phyloP scores from a whole-genome alignment of 306 rosid genomes.

The Delonix regia region DNA sequence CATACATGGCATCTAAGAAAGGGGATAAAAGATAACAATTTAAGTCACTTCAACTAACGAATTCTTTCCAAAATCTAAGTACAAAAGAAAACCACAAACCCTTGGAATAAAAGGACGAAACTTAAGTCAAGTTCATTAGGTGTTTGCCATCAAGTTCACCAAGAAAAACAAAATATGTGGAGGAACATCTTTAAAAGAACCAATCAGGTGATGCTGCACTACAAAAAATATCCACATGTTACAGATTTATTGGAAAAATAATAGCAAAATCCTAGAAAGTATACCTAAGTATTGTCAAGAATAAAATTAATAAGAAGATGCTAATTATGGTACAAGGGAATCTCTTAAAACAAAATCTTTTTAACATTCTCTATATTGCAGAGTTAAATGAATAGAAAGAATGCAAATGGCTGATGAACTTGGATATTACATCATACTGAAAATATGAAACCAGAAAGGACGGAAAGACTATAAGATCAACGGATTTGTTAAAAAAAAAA shows the following conservation, averaged over 20 bases:
- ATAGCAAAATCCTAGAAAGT: not conserved
- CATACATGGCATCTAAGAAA: conserved; percentile 21
- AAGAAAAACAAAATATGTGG: not conserved
- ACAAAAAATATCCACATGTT: not conserved
- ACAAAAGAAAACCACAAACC: conserved; percentile 27
- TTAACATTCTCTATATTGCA: not conserved
- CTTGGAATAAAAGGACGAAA: not conserved
- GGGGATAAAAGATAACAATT: conserved; percentile 21
- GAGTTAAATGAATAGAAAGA: not conserved
- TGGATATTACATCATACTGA: not conserved
- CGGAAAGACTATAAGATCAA: conserved; percentile 3
- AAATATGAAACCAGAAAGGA: not conserved
- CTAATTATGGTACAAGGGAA: conserved; percentile 8
- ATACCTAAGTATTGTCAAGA: not conserved
- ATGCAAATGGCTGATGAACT: not conserved
- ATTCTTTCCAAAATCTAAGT: not conserved
- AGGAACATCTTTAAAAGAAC: not conserved
- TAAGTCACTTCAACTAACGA: conserved; percentile 11
- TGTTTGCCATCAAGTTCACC: not conserved
- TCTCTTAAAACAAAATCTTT: not conserved
- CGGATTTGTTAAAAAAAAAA: conserved; percentile 5
- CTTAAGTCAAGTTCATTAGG: not conserved
- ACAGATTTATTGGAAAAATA: not conserved
- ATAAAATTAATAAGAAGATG: conserved; percentile 12
- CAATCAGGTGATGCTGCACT: not conserved